A percentile compares a stretch with the other conserved stretches of the same genome.
These are phyloP conservation scores for Cynanchum wilfordii DNA, from an alignment of 257 asterid species.

Conservation along the genomic window DNA sequence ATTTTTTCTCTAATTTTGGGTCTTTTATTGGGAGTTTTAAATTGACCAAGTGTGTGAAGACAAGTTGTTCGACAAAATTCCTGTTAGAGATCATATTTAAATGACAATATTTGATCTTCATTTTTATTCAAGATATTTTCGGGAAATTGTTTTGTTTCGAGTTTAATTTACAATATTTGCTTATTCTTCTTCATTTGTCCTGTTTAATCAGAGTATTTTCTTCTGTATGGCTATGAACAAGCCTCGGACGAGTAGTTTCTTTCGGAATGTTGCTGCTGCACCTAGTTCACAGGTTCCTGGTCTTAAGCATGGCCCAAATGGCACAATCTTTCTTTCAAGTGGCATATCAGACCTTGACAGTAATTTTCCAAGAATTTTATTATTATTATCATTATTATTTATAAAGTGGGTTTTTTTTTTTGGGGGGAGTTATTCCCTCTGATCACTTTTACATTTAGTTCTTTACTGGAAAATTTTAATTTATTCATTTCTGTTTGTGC, in stretches of 20 bases:
- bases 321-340: slow-evolving; percentile 73
- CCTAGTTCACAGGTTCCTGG: slow-evolving; percentile 63
- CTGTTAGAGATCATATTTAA: neutral
- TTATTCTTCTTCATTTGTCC: neutral
- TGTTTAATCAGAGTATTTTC: slow-evolving; percentile 18
- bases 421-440: neutral
- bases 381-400: neutral
- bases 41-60: slow-evolving; percentile 18
- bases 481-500: slow-evolving; percentile 4
- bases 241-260: slow-evolving; percentile 72
- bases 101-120: neutral
- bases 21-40: neutral
- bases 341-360: slow-evolving; percentile 94
- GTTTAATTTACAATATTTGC: neutral
- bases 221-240: slow-evolving; percentile 55
- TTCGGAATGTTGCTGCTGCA: slow-evolving; percentile 55
- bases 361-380: slow-evolving; percentile 28
- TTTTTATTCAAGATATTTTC: too few species aligned
- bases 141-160: neutral
- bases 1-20: neutral
- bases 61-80: slow-evolving; percentile 34
- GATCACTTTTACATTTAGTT: neutral
- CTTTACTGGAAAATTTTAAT: neutral
- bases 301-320: slow-evolving; percentile 85
- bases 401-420: neutral